phyloP scores from a whole-genome alignment of 495 filamentous ascomycete genomes.

The Hypoxylon lenormandii region DNA sequence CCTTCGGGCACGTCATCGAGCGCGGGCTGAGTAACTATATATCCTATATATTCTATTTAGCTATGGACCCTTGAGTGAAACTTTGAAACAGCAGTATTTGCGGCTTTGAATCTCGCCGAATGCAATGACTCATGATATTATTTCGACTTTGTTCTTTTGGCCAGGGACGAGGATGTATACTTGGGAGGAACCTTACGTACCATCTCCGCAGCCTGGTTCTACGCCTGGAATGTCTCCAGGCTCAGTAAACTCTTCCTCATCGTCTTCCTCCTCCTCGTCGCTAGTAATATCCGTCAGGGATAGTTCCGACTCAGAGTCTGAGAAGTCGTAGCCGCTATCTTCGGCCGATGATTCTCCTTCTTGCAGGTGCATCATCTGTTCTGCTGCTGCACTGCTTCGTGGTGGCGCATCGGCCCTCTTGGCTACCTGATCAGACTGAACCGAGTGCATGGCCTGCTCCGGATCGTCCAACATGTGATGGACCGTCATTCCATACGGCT shows the following conservation, averaged over 20 bases:
- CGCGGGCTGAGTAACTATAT: slow-evolving; percentile 85
- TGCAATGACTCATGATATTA: background rate
- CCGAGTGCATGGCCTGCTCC: slow-evolving; percentile 68
- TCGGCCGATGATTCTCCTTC: slow-evolving; percentile 54
- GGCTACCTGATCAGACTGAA: slow-evolving; percentile 44
- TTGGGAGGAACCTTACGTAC: slow-evolving; percentile 49
- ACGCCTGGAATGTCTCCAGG: slow-evolving; percentile 88
- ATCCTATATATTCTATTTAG: slow-evolving; percentile 50
- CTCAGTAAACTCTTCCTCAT: slow-evolving; percentile 63
- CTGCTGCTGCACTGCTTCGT: slow-evolving; percentile 52
- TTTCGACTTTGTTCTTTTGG: background rate
- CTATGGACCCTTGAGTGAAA: background rate
- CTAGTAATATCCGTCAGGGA: slow-evolving; percentile 62
- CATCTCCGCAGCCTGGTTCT: slow-evolving; percentile 76
- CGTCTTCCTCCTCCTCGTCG: slow-evolving; percentile 57
- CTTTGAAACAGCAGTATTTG: too few species aligned
- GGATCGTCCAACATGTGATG: slow-evolving; percentile 94
- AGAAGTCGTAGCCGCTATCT: slow-evolving; percentile 62
- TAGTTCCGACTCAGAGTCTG: slow-evolving; percentile 67
- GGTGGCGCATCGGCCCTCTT: slow-evolving; percentile 43
- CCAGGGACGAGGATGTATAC: slow-evolving; percentile 11
- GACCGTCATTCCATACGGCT: slow-evolving; percentile 90
- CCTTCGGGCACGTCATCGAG: slow-evolving; percentile 85
- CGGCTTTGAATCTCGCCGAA: background rate
- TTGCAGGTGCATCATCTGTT: slow-evolving; percentile 17